Evolutionary conservation across 2,329 filamentous ascomycete genomes (phyloP).

Genomic region (Trichoderma endophyticum): DNA sequence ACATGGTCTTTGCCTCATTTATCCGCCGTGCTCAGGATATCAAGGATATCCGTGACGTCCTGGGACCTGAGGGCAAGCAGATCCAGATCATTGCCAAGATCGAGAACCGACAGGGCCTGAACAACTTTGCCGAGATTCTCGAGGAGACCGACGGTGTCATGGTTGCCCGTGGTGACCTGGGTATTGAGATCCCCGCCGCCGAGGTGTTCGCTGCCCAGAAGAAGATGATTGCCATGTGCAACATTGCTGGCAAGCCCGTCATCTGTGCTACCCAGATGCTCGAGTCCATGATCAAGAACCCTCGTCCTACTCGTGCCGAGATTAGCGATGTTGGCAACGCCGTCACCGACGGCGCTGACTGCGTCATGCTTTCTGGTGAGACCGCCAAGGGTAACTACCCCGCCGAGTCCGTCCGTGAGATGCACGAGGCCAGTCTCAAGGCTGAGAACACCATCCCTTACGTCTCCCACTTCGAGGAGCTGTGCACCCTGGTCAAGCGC

Average conservation of each 20-base stretch:
- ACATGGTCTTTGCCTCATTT: constrained; percentile 99
- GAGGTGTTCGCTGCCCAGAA: constrained; percentile 99
- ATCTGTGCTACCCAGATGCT: constrained; percentile 99
- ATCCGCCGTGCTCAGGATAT: constrained; percentile 95
- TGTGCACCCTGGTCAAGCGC: constrained; percentile 77
- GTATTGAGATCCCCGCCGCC: constrained; percentile 97
- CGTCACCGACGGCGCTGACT: constrained; percentile 95
- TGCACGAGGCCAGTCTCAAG: constrained; percentile 96
- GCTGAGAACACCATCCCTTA: constrained; percentile 98
- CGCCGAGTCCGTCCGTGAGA: constrained; percentile 87
- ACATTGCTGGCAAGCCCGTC: constrained; percentile 96
- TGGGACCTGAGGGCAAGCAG: constrained; percentile 87
- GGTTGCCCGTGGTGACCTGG: constrained; percentile 93
- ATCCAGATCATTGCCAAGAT: constrained; percentile 99
- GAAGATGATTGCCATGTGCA: constrained; percentile 99
- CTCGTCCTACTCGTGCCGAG: constrained; percentile 93
- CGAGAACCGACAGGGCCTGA: constrained; percentile 98
- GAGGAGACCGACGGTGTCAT: constrained; percentile 97
- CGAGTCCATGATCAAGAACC: constrained; percentile 99
- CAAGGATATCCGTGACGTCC: constrained; percentile 82
- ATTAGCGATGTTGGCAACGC: constrained; percentile 98
- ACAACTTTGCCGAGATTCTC: constrained; percentile 99
- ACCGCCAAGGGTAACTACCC: constrained; percentile 98
- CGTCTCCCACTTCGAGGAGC: constrained; percentile 93
- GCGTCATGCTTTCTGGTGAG: constrained; percentile 99